These are phyloP conservation scores for Silene conica DNA, from an alignment of 148 eudicot species.

Conservation along the genomic window DNA sequence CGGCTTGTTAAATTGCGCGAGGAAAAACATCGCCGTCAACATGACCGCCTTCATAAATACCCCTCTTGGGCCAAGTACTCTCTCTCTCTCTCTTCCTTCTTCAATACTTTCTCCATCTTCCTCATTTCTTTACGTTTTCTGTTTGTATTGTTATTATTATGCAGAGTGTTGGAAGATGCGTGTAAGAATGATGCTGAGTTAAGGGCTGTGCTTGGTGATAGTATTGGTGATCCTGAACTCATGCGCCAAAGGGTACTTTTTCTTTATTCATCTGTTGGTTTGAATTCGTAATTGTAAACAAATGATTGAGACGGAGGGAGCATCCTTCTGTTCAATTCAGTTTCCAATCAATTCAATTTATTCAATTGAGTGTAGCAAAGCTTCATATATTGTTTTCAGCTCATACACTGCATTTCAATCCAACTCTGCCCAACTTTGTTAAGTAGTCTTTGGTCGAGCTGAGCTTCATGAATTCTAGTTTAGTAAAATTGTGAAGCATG, in stretches of 20 bases:
- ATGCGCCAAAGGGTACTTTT: slow-evolving; percentile 73
- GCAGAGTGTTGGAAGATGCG: slow-evolving; percentile 91
- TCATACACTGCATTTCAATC: neutral
- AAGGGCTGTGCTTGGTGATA: slow-evolving; percentile 86
- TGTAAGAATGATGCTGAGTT: slow-evolving; percentile 82
- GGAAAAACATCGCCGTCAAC: slow-evolving; percentile 69
- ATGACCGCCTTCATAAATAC: slow-evolving; percentile 58
- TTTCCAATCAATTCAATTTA: neutral
- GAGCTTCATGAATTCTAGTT: neutral
- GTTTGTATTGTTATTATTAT: neutral
- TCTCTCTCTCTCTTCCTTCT: neutral
- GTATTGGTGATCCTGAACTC: slow-evolving; percentile 86
- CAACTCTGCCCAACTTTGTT: neutral
- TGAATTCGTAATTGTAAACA: neutral
- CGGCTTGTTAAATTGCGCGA: slow-evolving; percentile 72
- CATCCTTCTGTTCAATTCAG: too few relatives aligned
- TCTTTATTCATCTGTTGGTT: neutral
- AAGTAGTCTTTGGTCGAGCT: neutral
- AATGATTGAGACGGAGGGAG: too few relatives aligned
- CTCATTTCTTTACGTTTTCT: too few relatives aligned
- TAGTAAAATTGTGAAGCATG: neutral
- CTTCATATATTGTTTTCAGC: neutral
- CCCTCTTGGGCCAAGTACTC: slow-evolving; percentile 92
- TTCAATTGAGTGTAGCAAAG: neutral
- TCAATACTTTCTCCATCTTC: neutral